Evolutionary conservation across 1,139 yeast species (phyloP).

Genomic region (Yamadazyma epiphylla): DNA sequence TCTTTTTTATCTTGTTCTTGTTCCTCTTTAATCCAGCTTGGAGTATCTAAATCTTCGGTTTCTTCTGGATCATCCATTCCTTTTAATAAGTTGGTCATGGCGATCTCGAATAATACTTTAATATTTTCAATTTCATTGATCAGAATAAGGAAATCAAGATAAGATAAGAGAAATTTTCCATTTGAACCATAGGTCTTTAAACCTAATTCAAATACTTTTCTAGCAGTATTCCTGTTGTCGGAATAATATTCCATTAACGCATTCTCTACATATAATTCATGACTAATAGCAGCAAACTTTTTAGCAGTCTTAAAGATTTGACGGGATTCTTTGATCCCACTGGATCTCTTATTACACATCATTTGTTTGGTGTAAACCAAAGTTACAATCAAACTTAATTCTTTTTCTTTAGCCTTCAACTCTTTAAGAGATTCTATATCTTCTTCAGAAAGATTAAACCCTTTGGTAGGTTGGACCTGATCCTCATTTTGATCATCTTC

Average conservation of each 20-base stretch:
- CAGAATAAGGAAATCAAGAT: slow-evolving; percentile 68
- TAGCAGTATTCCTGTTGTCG: slow-evolving; percentile 63
- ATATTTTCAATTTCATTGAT: slow-evolving; percentile 79
- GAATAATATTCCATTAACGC: slow-evolving; percentile 80
- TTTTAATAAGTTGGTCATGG: slow-evolving; percentile 35
- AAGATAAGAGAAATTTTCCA: slow-evolving; percentile 63
- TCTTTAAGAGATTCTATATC: slow-evolving; percentile 24
- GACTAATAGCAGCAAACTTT: slow-evolving; percentile 51
- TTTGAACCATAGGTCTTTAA: slow-evolving; percentile 55
- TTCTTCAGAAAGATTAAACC: slow-evolving; percentile 20
- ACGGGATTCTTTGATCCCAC: slow-evolving; percentile 72
- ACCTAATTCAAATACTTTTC: slow-evolving; percentile 78
- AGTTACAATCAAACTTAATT: slow-evolving; percentile 39
- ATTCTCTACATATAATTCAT: slow-evolving; percentile 76
- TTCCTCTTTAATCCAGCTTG: slow-evolving; percentile 20
- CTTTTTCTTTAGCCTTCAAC: slow-evolving; percentile 16
- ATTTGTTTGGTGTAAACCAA: slow-evolving; percentile 53
- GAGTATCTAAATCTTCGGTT: slow-evolving; percentile 16
- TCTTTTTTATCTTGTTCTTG: slow-evolving; percentile 20
- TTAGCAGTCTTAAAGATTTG: slow-evolving; percentile 58
- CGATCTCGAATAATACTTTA: slow-evolving; percentile 72
- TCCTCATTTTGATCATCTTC: slow-evolving; percentile 14
- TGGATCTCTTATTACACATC: slow-evolving; percentile 58
- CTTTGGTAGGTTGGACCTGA: slow-evolving; percentile 5
- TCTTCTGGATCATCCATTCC: slow-evolving; percentile 27